Evolutionary conservation across 2,329 filamentous ascomycete genomes (phyloP).

Genomic region (Raffaelea ambrosiae): DNA sequence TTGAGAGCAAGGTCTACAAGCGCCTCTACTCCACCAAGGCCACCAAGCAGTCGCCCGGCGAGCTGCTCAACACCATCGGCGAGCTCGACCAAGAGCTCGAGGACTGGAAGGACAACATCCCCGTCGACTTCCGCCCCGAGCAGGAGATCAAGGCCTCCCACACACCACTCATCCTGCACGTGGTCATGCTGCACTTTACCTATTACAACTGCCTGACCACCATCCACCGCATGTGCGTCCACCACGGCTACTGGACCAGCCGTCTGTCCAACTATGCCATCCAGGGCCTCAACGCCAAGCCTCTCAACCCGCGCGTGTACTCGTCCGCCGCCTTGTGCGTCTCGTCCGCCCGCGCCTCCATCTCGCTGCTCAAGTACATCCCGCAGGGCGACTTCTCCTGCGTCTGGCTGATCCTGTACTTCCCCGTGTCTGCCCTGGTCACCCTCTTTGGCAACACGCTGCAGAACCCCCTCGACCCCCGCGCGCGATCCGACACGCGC

Average conservation of each 20-base stretch:
- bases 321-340: slow-evolving; percentile 90
- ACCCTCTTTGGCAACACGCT: slow-evolving; percentile 94
- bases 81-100: slow-evolving; percentile 86
- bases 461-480: slow-evolving; percentile 85
- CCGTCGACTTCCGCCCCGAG: slow-evolving; percentile 92
- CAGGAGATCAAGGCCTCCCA: slow-evolving; percentile 91
- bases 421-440: slow-evolving; percentile 88
- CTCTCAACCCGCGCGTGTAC: slow-evolving; percentile 89
- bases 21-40: slow-evolving; percentile 88
- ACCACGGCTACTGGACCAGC: slow-evolving; percentile 97
- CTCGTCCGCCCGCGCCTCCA: slow-evolving; percentile 83
- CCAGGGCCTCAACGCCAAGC: slow-evolving; percentile 81
- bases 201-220: slow-evolving; percentile 98
- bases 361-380: slow-evolving; percentile 90
- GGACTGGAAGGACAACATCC: slow-evolving; percentile 93
- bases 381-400: slow-evolving; percentile 91
- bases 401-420: slow-evolving; percentile 95
- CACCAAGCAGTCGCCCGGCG: slow-evolving; percentile 82
- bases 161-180: slow-evolving; percentile 85
- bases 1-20: slow-evolving; percentile 92
- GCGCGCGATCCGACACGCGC: slow-evolving; percentile 79
- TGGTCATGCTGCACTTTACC: slow-evolving; percentile 89
- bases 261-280: slow-evolving; percentile 91
- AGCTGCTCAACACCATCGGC: slow-evolving; percentile 89
- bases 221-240: slow-evolving; percentile 96